A percentile compares a stretch with the other conserved stretches of the same genome.
Conservation (phyloP, 225 moss, liverwort and hornwort genomes). For the Bryum argenteum region DNA sequence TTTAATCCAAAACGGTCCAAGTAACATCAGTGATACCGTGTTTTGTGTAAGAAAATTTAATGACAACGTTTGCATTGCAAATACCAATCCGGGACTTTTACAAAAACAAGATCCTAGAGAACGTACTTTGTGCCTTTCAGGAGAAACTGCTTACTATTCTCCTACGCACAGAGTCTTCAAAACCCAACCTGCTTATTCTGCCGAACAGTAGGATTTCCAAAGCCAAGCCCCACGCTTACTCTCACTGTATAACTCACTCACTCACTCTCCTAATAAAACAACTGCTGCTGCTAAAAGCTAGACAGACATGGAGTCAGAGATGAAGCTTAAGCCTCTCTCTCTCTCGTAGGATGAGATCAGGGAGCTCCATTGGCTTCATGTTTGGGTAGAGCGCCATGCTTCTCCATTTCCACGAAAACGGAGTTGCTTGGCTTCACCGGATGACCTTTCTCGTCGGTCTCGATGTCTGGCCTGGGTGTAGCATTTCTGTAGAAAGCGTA, state of each 20-base stretch:
- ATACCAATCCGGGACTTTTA: neutral
- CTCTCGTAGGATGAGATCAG: neutral
- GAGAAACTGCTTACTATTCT: constrained; percentile 1
- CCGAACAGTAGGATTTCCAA: constrained; percentile 2
- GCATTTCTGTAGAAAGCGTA: constrained; percentile 58
- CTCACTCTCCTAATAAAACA: neutral
- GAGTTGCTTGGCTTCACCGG: constrained; percentile 30
- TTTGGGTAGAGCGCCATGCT: constrained; percentile 26
- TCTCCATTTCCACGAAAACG: constrained; percentile 53
- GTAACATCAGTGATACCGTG: too few relatives aligned
- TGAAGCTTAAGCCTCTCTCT: neutral
- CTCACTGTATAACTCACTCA: neutral
- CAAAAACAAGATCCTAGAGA: constrained; percentile 11
- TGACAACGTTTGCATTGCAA: constrained; percentile 6
- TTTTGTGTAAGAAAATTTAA: neutral
- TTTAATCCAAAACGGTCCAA: too few relatives aligned
- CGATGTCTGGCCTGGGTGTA: constrained; percentile 28
- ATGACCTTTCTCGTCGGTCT: constrained; percentile 38
- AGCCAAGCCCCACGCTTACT: neutral
- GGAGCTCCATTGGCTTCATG: constrained; percentile 15
- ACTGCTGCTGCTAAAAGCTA: neutral
- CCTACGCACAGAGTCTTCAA: neutral
- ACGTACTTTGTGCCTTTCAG: neutral
- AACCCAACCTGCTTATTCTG: constrained; percentile 12
- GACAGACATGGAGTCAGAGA: neutral